Evolutionary conservation across 2,329 filamentous ascomycete genomes (phyloP), one percentile per base, ranked within the genome.

Genomic region (Blastomyces emzantsi): DNA sequence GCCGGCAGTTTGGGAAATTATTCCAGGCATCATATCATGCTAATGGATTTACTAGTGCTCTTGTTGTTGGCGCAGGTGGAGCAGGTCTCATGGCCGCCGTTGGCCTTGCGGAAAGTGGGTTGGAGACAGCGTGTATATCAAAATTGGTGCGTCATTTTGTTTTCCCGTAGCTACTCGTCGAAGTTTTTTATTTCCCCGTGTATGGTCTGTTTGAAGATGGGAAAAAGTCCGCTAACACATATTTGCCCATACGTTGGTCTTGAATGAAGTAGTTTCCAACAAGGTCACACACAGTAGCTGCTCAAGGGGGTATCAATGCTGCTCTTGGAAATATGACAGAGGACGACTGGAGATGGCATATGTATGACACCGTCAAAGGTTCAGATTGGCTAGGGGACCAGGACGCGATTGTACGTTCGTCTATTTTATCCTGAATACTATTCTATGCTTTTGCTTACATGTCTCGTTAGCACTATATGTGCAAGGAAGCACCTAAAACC

Each of bases 291-390:
- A 69, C 67, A 4, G 66, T 66, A 9, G 66, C 66, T 39, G 82
- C 82, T 9, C 82, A 85, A 72, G 82, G 82, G 17, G 82, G 82
- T 6, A 84, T 84, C 71, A 77, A 77, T 64, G 76, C 76, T 65
- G 75, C 76, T 57, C 73, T 77, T 67, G 76, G 75, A 72, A 77
- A 77, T 82, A 97, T 97, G 92, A 92, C 96, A 83, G 86, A 93
- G 82, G 92, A 97, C 74, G 92, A 97, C 81, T 97, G 92, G 92
- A 87, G 92, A 83, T 97, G 92, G 92, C 92, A 97, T 81, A 97
- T 97, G 92, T 97, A 97, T 83, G 92, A 97, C 78, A 97, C 92
- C 54, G 92, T 97, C 76, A 97, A 97, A 83, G 92, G 92, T 69
- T 96, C 90, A 69, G 92, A 97, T 82, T 97, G 92, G 92, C 86